These are phyloP conservation scores for Pugionium dolabratum DNA, from an alignment of 345 rosid genomes.

Conservation along the genomic window DNA sequence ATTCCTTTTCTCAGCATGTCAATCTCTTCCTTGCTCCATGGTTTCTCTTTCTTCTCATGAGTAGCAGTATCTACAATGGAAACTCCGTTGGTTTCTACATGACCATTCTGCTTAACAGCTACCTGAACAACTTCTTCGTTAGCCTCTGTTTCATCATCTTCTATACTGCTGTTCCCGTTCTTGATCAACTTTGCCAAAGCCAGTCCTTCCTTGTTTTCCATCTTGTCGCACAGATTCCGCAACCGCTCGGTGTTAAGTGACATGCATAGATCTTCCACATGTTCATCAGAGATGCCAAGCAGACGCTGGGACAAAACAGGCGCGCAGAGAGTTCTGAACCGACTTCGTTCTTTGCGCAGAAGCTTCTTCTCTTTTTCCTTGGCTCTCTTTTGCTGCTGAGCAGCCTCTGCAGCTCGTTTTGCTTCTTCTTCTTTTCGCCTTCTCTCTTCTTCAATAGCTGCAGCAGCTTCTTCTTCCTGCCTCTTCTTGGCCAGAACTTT, in stretches of 20 bases:
- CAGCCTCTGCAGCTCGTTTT: slow-evolving; percentile 76
- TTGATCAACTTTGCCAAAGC: slow-evolving; percentile 61
- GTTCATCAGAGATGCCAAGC: slow-evolving; percentile 56
- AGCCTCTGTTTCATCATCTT: slow-evolving; percentile 18
- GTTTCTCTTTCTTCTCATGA: slow-evolving; percentile 58
- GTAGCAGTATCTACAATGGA: slow-evolving; percentile 21
- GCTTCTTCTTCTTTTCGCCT: slow-evolving; percentile 78
- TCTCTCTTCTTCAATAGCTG: slow-evolving; percentile 77
- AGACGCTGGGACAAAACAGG: slow-evolving; percentile 55
- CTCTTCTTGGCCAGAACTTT: slow-evolving; percentile 72
- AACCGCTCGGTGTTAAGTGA: slow-evolving; percentile 65
- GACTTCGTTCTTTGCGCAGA: slow-evolving; percentile 75
- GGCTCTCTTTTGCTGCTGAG: slow-evolving; percentile 64
- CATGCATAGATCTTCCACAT: slow-evolving; percentile 81
- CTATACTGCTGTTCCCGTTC: slow-evolving; percentile 32
- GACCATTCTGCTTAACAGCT: slow-evolving; percentile 57
- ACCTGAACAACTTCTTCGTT: slow-evolving; percentile 27
- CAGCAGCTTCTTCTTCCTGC: slow-evolving; percentile 88
- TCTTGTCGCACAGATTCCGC: slow-evolving; percentile 61
- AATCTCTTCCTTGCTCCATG: slow-evolving; percentile 60
- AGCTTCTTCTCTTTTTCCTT: slow-evolving; percentile 97
- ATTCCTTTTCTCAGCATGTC: slow-evolving; percentile 57
- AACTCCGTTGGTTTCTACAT: slow-evolving; percentile 54
- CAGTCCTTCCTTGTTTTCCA: slow-evolving; percentile 59
- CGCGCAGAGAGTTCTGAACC: slow-evolving; percentile 73